Evolutionary conservation across 2,329 filamentous ascomycete species (phyloP).

Genomic region (Blastomyces gilchristii): DNA sequence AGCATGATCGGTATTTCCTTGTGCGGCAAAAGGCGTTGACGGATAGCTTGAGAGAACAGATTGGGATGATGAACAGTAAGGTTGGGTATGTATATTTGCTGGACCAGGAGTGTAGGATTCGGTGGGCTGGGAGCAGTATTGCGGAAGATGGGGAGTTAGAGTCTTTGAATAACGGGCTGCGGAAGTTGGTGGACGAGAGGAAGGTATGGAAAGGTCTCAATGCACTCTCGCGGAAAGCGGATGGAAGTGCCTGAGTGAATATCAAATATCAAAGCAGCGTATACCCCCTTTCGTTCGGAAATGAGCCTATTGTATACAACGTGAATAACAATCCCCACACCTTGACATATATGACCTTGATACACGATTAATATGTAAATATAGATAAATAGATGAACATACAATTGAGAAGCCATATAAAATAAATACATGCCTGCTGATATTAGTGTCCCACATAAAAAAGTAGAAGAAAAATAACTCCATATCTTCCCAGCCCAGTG

Average conservation of each 20-base stretch:
- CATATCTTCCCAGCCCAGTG: not conserved
- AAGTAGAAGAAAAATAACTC: not conserved
- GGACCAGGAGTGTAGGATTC: conserved; percentile 75
- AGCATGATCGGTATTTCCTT: conserved; percentile 51
- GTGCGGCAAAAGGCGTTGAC: conserved; percentile 47
- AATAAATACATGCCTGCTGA: conserved; percentile 4
- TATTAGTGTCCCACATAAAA: conserved; percentile 5
- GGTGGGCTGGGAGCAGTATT: conserved; percentile 73
- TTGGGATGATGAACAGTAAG: conserved; percentile 71
- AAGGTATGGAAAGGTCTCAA: conserved; percentile 13
- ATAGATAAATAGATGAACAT: not conserved
- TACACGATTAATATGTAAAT: not conserved
- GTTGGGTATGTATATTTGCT: conserved; percentile 91
- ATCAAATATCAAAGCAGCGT: not conserved
- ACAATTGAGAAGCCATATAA: conserved; percentile 6
- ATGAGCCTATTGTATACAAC: not conserved
- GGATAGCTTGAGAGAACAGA: conserved; percentile 47
- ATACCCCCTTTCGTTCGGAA: not conserved
- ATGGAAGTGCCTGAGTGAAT: conserved; percentile 12
- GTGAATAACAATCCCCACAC: not conserved
- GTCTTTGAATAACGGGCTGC: conserved; percentile 33
- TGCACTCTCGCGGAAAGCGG: not conserved
- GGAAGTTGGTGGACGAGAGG: conserved; percentile 35
- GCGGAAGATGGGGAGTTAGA: conserved; percentile 34
- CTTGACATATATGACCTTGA: not conserved